Conservation (phyloP, 768 basidiomycete species). For the Tylopilus cervinicoccineus region DNA sequence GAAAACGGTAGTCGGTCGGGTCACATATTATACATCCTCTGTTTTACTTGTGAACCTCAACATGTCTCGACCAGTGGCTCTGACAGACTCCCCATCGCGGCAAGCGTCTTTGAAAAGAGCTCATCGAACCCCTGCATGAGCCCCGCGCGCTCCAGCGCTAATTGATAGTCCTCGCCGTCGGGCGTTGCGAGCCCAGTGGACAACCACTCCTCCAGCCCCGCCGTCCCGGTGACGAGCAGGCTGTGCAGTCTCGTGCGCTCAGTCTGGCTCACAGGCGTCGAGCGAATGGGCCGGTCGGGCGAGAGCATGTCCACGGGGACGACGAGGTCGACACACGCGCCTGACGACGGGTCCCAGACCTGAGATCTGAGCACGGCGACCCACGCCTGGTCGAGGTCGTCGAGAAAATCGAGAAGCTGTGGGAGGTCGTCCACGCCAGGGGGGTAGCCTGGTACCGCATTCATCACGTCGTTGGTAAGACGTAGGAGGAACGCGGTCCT, state of each 20-base stretch:
- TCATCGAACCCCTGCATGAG: slow-evolving; percentile 61
- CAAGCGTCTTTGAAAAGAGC: slow-evolving; percentile 58
- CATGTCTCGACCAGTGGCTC: slow-evolving; percentile 25
- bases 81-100: slow-evolving; percentile 49
- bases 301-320: slow-evolving; percentile 37
- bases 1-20: slow-evolving; percentile 35
- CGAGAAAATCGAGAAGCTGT: slow-evolving; percentile 60
- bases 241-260: slow-evolving; percentile 70
- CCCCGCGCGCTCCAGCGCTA: slow-evolving; percentile 47
- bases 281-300: slow-evolving; percentile 27
- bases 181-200: slow-evolving; percentile 27
- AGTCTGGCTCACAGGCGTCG: slow-evolving; percentile 59
- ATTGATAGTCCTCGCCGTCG: slow-evolving; percentile 26
- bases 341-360: slow-evolving; percentile 57
- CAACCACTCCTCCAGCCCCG: slow-evolving; percentile 69
- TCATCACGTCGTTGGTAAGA: slow-evolving; percentile 63
- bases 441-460: slow-evolving; percentile 58
- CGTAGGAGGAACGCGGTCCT: slow-evolving; percentile 67
- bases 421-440: slow-evolving; percentile 42
- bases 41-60: slow-evolving; percentile 5
- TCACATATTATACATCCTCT: neutral
- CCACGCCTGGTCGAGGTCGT: slow-evolving; percentile 77
- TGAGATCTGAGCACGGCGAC: slow-evolving; percentile 57
- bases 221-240: slow-evolving; percentile 55
- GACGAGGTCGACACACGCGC: slow-evolving; percentile 38